Percentiles rank a stretch among this genome's conserved stretches.
Evolutionary conservation across 2,329 filamentous ascomycete genomes (phyloP).

Genomic region (Aspergillus pseudoviridinutans): DNA sequence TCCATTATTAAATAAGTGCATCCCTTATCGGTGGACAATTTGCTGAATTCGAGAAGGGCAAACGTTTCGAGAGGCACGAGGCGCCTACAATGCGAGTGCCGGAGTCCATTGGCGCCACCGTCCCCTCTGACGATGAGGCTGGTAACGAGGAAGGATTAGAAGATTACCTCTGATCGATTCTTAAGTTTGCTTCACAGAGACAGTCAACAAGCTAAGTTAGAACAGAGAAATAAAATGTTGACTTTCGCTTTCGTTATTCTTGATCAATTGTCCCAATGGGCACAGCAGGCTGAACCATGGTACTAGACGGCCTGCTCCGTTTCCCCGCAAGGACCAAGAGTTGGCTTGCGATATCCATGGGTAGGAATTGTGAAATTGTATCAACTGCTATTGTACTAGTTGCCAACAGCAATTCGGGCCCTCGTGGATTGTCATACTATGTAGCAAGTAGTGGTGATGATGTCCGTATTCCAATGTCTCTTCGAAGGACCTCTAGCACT

Average conservation of each 20-base stretch:
- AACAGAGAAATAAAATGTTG: not conserved
- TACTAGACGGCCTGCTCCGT: not conserved
- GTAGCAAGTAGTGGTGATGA: not conserved
- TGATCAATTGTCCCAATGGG: not conserved
- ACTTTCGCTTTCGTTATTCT: not conserved
- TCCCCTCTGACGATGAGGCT: constrained; percentile 19
- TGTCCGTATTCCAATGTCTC: not conserved
- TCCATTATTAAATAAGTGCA: not conserved
- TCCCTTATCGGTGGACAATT: not conserved
- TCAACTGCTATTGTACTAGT: not conserved
- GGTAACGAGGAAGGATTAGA: constrained; percentile 17
- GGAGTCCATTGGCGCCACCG: constrained; percentile 12
- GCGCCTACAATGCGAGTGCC: constrained; percentile 15
- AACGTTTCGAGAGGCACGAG: constrained; percentile 16
- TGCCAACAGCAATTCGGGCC: too few species aligned
- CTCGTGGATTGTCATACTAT: not conserved
- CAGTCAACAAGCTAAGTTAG: not conserved
- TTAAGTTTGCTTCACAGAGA: not conserved
- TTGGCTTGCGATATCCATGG: not conserved
- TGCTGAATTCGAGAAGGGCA: constrained; percentile 15
- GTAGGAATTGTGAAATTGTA: not conserved
- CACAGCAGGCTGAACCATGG: not conserved
- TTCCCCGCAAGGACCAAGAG: not conserved
- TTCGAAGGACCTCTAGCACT: not conserved
- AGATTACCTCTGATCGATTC: constrained; percentile 13